Conservation (phyloP, 805 yeast genomes). For the fission yeast (Schizosaccharomyces pombe) region ASM294v3 CU329670.1:2506001-2506500, state of each 20-base stretch:
- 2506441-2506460: conserved; percentile 20
- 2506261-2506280: not conserved
- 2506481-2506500: conserved; percentile 29
- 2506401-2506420: conserved; percentile 18
- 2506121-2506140: too few relatives aligned
- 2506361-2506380: conserved; percentile 1
- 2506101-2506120: too few relatives aligned
- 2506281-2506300: not conserved
- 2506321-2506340: not conserved
- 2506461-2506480: conserved; percentile 22
- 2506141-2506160: too few relatives aligned
- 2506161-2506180: too few relatives aligned
- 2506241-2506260: not conserved
- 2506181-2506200: too few relatives aligned
- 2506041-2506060: too few relatives aligned
- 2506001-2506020: too few relatives aligned
- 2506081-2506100: too few relatives aligned
- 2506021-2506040: too few relatives aligned
- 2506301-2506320: not conserved
- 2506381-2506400: conserved; percentile 20
- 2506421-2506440: conserved; percentile 20
- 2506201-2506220: not conserved
- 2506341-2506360: not conserved
- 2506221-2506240: not conserved
- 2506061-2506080: too few relatives aligned